These are phyloP conservation scores for Pestalotiopsis sp. DNA, from an alignment of 2,329 filamentous ascomycete species.

Conservation along the genomic window DNA sequence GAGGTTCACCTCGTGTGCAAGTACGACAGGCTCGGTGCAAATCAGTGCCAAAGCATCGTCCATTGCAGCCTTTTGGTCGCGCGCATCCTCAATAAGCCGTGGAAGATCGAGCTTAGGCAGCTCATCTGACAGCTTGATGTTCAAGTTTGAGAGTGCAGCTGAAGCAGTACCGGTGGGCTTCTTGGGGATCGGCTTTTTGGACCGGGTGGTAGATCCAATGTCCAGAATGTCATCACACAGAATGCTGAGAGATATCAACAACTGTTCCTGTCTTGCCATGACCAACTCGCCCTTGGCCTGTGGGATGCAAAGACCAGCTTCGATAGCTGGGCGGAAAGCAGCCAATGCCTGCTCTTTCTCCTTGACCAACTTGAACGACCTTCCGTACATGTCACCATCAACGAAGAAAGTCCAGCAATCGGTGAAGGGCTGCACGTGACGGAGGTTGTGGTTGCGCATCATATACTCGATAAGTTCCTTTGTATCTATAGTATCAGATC, in stretches of 20 bases:
- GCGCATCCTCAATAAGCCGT: conserved; percentile 31
- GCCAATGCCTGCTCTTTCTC: conserved; percentile 24
- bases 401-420: conserved; percentile 41
- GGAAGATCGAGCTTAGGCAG: conserved; percentile 32
- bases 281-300: conserved; percentile 37
- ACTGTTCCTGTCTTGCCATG: conserved; percentile 38
- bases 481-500: background rate
- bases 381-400: conserved; percentile 37
- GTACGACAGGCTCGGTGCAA: conserved; percentile 32
- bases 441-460: conserved; percentile 36
- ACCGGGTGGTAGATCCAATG: conserved; percentile 33
- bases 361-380: conserved; percentile 29
- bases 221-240: conserved; percentile 46
- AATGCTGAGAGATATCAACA: conserved; percentile 42
- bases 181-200: conserved; percentile 26
- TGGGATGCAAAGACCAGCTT: conserved; percentile 28
- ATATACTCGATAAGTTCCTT: conserved; percentile 34
- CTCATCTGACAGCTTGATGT: conserved; percentile 22
- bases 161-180: conserved; percentile 30
- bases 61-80: conserved; percentile 34
- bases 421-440: conserved; percentile 27
- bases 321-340: conserved; percentile 24
- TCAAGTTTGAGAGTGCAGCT: conserved; percentile 35
- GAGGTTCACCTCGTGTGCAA: conserved; percentile 36
- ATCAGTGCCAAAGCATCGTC: conserved; percentile 39